Conservation (phyloP, 345 rosid species). For the Iberis pinnata region DNA sequence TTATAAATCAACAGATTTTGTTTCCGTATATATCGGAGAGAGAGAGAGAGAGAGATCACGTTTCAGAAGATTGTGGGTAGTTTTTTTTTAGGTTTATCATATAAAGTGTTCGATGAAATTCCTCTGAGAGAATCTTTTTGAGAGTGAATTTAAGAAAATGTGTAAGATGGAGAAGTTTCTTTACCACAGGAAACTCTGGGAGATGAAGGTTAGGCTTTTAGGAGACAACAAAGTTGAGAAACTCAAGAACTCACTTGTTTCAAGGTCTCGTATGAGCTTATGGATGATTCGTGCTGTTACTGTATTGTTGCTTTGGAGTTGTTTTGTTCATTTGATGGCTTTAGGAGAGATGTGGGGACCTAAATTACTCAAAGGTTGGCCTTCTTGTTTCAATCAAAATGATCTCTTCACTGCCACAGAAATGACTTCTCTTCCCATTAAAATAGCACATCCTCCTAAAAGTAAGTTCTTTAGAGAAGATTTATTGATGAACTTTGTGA, state of each 20-base stretch:
- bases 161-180: conserved; percentile 39
- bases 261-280: conserved; percentile 58
- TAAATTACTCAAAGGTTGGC: conserved; percentile 67
- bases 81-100: not conserved
- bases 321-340: conserved; percentile 67
- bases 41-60: no score
- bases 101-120: conserved; percentile 22
- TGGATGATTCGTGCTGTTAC: conserved; percentile 76
- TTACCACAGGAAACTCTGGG: conserved; percentile 40
- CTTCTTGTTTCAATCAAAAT: conserved; percentile 65
- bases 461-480: conserved; percentile 38
- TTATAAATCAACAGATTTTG: not conserved
- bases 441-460: conserved; percentile 65
- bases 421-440: conserved; percentile 41
- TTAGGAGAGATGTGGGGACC: conserved; percentile 87
- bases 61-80: not conserved
- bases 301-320: conserved; percentile 59
- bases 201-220: conserved; percentile 50
- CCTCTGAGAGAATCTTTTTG: conserved; percentile 22
- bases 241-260: conserved; percentile 42
- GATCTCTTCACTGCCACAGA: conserved; percentile 32
- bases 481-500: not conserved
- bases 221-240: conserved; percentile 53
- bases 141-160: conserved; percentile 15
- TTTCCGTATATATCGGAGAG: no score